A percentile compares a stretch with the other conserved stretches of the same genome.
Conservation (phyloP, 805 yeast genomes). For the Candida rishiriensis region DNA sequence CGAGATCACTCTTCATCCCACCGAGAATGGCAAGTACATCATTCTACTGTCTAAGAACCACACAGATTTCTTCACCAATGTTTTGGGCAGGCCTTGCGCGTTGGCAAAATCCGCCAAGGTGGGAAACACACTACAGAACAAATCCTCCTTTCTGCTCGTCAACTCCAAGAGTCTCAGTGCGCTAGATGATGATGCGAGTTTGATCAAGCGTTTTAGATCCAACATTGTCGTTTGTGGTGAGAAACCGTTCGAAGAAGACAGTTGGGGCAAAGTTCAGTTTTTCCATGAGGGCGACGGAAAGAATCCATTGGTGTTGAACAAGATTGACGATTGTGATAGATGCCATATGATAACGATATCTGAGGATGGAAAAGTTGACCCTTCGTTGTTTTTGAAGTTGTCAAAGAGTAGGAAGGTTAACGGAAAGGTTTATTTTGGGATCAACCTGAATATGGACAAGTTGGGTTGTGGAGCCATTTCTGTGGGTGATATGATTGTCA, state of each 20-base stretch:
- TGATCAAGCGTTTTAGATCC: slow-evolving; percentile 31
- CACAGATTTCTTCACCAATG: slow-evolving; percentile 25
- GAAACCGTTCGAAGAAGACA: slow-evolving; percentile 35
- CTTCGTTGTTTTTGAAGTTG: slow-evolving; percentile 30
- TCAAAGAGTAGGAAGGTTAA: slow-evolving; percentile 29
- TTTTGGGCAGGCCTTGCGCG: slow-evolving; percentile 32
- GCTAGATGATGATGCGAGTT: slow-evolving; percentile 6
- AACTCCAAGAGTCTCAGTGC: slow-evolving; percentile 28
- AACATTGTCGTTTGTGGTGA: slow-evolving; percentile 30
- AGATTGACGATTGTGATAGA: slow-evolving; percentile 33
- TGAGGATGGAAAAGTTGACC: slow-evolving; percentile 31
- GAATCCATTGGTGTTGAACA: slow-evolving; percentile 10
- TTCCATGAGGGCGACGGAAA: neutral
- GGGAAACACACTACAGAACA: slow-evolving; percentile 24
- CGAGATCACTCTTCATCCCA: neutral
- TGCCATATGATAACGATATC: slow-evolving; percentile 44
- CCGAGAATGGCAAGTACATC: slow-evolving; percentile 4
- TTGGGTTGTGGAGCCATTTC: slow-evolving; percentile 8
- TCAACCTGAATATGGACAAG: slow-evolving; percentile 21
- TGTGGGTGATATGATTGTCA: slow-evolving; percentile 13
- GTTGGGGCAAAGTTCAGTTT: slow-evolving; percentile 27
- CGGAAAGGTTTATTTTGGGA: slow-evolving; percentile 38
- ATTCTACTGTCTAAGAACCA: slow-evolving; percentile 16
- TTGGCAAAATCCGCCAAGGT: slow-evolving; percentile 22
- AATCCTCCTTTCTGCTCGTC: slow-evolving; percentile 36